Evolutionary conservation across 2,329 filamentous ascomycete genomes (phyloP).

Genomic region (Colletotrichum zoysiae): DNA sequence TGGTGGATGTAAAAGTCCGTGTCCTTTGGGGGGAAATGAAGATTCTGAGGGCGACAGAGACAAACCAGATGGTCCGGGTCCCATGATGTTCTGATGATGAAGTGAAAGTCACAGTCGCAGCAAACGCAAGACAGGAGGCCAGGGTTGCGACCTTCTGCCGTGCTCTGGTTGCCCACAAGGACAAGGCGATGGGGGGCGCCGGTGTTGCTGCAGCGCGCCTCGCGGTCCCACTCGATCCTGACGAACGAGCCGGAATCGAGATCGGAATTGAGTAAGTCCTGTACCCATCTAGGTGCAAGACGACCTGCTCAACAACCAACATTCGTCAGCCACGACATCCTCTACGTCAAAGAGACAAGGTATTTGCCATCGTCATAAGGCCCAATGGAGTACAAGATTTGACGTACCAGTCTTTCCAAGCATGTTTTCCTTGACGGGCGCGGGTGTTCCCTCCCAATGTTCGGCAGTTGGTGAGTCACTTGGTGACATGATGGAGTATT

Average conservation of each 20-base stretch:
- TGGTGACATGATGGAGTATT: constrained; percentile 28
- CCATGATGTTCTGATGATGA: constrained; percentile 55
- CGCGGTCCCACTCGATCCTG: constrained; percentile 49
- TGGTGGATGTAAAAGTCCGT: constrained; percentile 39
- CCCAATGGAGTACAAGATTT: neutral
- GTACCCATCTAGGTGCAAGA: constrained; percentile 57
- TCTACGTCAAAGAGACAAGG: neutral
- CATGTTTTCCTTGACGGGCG: constrained; percentile 27
- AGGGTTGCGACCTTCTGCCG: constrained; percentile 44
- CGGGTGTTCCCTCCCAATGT: constrained; percentile 35
- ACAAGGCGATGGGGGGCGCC: constrained; percentile 50
- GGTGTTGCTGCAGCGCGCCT: constrained; percentile 48
- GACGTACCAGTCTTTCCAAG: constrained; percentile 35
- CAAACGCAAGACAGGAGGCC: constrained; percentile 54
- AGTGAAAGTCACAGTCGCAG: constrained; percentile 57
- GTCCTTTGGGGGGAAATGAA: constrained; percentile 25
- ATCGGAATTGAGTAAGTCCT: constrained; percentile 55
- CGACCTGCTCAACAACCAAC: constrained; percentile 38
- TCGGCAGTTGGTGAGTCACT: constrained; percentile 26
- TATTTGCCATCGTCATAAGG: too few relatives aligned
- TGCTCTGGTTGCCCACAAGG: constrained; percentile 53
- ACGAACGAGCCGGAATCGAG: constrained; percentile 48
- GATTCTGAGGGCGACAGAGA: constrained; percentile 47
- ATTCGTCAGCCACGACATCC: neutral
- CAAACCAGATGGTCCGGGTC: constrained; percentile 46